phyloP scores from a whole-genome alignment of 768 basidiomycete genomes.

The Pulveroboletus sp. region DNA sequence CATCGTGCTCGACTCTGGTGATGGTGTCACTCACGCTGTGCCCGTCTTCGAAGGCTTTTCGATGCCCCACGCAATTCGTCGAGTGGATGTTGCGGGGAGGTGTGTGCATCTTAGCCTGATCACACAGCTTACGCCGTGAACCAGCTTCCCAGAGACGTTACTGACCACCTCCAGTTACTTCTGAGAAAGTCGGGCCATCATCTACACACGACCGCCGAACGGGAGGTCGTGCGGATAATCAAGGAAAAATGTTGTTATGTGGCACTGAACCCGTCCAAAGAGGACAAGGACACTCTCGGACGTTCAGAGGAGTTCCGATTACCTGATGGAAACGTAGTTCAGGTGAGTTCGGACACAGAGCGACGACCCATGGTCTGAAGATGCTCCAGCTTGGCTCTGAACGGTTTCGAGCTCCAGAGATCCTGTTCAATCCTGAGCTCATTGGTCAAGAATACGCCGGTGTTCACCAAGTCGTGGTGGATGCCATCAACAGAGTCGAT shows the following conservation, averaged over 20 bases:
- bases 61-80: constrained; percentile 95
- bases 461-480: constrained; percentile 97
- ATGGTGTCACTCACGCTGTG: constrained; percentile 97
- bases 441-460: constrained; percentile 96
- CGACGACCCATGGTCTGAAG: constrained; percentile 10
- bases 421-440: constrained; percentile 95
- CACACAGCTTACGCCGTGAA: not conserved
- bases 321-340: constrained; percentile 92
- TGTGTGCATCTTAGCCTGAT: constrained; percentile 29
- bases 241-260: constrained; percentile 99
- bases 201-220: constrained; percentile 94
- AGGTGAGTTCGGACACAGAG: constrained; percentile 46
- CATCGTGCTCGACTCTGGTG: constrained; percentile 98
- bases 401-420: constrained; percentile 95
- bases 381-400: constrained; percentile 77
- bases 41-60: constrained; percentile 99
- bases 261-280: constrained; percentile 87
- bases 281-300: constrained; percentile 84
- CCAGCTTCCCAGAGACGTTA: constrained; percentile 69
- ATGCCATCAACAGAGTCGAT: constrained; percentile 95
- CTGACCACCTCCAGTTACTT: constrained; percentile 91
- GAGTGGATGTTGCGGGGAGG: constrained; percentile 96
- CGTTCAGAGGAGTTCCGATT: constrained; percentile 84
- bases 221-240: constrained; percentile 93
- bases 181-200: constrained; percentile 93